Percentiles rank a stretch among this genome's conserved stretches.
Evolutionary conservation across 1,284 basidiomycete genomes (phyloP).

Genomic region (Moesziomyces sp.): DNA sequence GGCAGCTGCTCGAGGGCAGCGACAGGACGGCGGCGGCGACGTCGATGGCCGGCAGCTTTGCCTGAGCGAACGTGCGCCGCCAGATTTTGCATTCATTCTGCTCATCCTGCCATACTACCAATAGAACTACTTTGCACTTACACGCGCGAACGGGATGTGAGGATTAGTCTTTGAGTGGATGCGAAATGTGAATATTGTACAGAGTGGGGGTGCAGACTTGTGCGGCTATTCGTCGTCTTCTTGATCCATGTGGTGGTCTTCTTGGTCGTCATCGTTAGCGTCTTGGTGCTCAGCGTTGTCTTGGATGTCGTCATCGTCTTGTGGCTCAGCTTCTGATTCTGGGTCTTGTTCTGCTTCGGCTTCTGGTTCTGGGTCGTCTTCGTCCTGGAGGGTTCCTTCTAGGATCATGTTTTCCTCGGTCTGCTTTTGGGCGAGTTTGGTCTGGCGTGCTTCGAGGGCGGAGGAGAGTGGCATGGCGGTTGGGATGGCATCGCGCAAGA

Average conservation of each 20-base stretch:
- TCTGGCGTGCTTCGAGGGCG: slow-evolving; percentile 47
- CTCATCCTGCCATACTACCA: neutral
- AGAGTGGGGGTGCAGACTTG: neutral
- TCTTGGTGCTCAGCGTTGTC: slow-evolving; percentile 8
- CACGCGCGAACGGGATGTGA: too few relatives aligned
- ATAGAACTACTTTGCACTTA: neutral
- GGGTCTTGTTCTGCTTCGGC: slow-evolving; percentile 30
- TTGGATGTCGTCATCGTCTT: slow-evolving; percentile 1
- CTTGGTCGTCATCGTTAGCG: neutral
- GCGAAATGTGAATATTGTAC: neutral
- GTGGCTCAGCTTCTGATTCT: slow-evolving; percentile 21
- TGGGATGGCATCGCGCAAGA: slow-evolving; percentile 54
- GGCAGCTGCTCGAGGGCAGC: slow-evolving; percentile 86
- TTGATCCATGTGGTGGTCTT: slow-evolving; percentile 29
- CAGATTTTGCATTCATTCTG: neutral
- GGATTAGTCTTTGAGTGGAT: neutral
- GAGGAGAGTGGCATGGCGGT: slow-evolving; percentile 43
- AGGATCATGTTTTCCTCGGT: slow-evolving; percentile 39
- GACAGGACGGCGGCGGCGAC: slow-evolving; percentile 72
- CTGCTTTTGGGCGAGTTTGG: slow-evolving; percentile 33
- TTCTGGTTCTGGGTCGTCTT: slow-evolving; percentile 25
- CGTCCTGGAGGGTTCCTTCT: slow-evolving; percentile 36
- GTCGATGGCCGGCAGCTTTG: slow-evolving; percentile 25
- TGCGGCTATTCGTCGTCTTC: slow-evolving; percentile 10
- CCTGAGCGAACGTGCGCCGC: neutral